Conservation (phyloP, 371 early-diverging fungal species). For the Mortierella sp. region DNA sequence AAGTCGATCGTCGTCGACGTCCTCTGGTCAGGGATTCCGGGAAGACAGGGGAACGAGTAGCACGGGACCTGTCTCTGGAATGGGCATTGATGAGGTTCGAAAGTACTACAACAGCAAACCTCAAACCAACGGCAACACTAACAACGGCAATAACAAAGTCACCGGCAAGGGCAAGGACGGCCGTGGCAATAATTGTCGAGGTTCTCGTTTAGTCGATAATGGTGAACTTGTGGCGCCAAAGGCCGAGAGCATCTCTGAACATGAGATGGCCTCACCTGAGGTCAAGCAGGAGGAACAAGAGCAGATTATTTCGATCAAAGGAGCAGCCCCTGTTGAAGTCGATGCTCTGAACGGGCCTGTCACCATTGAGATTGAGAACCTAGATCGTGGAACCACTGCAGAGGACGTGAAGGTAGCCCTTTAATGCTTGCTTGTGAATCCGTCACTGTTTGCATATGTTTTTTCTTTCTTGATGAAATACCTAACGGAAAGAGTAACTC, state of each 20-base stretch:
- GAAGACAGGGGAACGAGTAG: not conserved
- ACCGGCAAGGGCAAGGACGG: slow-evolving; percentile 4
- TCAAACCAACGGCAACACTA: slow-evolving; percentile 17
- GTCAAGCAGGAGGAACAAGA: slow-evolving; percentile 1
- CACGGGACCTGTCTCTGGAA: slow-evolving; percentile 7
- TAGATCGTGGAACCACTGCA: slow-evolving; percentile 68
- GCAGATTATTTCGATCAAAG: slow-evolving; percentile 60
- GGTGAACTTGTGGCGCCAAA: not conserved
- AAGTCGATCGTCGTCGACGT: not conserved
- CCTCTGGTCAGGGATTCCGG: not conserved
- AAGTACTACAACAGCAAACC: slow-evolving; percentile 16
- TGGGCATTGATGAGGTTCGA: slow-evolving; percentile 21
- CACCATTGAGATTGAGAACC: slow-evolving; percentile 66
- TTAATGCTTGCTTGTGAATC: not conserved
- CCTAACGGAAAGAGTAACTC: not conserved
- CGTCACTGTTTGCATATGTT: not conserved
- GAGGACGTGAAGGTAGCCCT: slow-evolving; percentile 69
- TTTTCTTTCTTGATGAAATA: not conserved
- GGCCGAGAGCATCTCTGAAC: not conserved
- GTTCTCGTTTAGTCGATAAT: not conserved
- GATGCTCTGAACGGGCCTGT: slow-evolving; percentile 58
- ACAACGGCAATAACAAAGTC: not conserved
- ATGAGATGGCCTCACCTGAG: not conserved
- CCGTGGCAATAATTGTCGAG: not conserved
- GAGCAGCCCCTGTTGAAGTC: slow-evolving; percentile 25